Evolutionary conservation across 1,284 basidiomycete genomes (phyloP).

Genomic region (Acaromyces ingoldii): DNA sequence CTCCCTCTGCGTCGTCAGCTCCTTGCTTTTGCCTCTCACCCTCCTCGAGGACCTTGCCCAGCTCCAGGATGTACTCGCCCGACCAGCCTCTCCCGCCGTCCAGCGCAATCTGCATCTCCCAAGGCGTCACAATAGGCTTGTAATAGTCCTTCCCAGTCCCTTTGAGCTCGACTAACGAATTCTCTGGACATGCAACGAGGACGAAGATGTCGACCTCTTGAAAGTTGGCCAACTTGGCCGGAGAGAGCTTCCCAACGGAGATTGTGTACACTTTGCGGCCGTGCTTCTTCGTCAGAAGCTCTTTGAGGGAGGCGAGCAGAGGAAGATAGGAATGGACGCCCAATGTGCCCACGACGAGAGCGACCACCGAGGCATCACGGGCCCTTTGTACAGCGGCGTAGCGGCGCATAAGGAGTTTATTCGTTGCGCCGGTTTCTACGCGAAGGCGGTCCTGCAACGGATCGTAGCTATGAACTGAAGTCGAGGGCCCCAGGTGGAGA

Average conservation of each 20-base stretch:
- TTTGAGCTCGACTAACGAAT: constrained; percentile 72
- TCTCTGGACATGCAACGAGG: constrained; percentile 88
- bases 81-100: constrained; percentile 59
- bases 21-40: constrained; percentile 8
- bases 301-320: constrained; percentile 27
- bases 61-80: constrained; percentile 75
- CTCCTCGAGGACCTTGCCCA: constrained; percentile 56
- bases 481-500: constrained; percentile 31
- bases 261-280: constrained; percentile 67
- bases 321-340: constrained; percentile 60
- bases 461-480: constrained; percentile 66
- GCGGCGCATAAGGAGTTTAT: constrained; percentile 82
- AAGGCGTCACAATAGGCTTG: constrained; percentile 87
- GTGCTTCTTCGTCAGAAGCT: constrained; percentile 14
- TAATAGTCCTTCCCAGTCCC: constrained; percentile 64
- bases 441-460: constrained; percentile 53
- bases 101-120: constrained; percentile 80
- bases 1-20: constrained; percentile 42
- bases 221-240: constrained; percentile 92
- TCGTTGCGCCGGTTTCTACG: constrained; percentile 61
- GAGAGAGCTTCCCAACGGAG: constrained; percentile 90
- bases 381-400: constrained; percentile 84
- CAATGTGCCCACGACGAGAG: constrained; percentile 88
- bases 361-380: constrained; percentile 86
- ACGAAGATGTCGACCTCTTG: constrained; percentile 95